Base-by-base conservation (phyloP, 495 filamentous ascomycete species). In the Lichenothelia convexa region DNA sequence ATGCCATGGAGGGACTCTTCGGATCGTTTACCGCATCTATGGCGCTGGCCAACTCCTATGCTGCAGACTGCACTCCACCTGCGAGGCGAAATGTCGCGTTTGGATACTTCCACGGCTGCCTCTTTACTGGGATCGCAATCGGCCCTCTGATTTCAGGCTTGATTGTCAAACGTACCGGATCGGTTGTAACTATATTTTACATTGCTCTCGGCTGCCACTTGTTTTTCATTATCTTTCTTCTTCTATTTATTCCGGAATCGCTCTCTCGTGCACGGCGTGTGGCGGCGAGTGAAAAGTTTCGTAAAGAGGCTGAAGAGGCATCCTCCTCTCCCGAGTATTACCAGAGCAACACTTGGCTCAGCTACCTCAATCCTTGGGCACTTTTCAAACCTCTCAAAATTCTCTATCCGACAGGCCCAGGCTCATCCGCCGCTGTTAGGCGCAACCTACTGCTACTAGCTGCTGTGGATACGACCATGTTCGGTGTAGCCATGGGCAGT, bases 21-120 rank as follows among this genome's bases (percentile, higher is more conserved):
- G 89, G 87, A 12, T 91, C 83, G 21, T 92, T 93, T 55, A 85
- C 81, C 2, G 67, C 78, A 1, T 73, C 69, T 2, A 77, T 82
- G 62, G 80, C 89, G 7, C 48, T 95, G 26, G 71, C 69, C 17
- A 71, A 86, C 48, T 78, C 87, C 0, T 97, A 95, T 51, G 78
- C 75, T 4, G 69, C 80, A 27, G 89, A 97, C 50, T 93, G 83
- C 55, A 87, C 89, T 9, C 61, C 73, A 12, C 79, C 82, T 0
- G 72, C 74, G 19, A 68, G 69, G 41, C 71, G 89, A 15, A 81
- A 75, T 32, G 77, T 89, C n/a, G 71, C 74, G 17, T 93, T 97
- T 53, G 85, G 80, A 2, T 82, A 80, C 44, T 78, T 93, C 41
- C 83, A 94, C 46, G 84, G 81, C 11, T 76, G 74, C 45, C 62